These are phyloP conservation scores for Leishmania aethiopica DNA, from an alignment of 208 protist species.

Conservation along the genomic window DNA sequence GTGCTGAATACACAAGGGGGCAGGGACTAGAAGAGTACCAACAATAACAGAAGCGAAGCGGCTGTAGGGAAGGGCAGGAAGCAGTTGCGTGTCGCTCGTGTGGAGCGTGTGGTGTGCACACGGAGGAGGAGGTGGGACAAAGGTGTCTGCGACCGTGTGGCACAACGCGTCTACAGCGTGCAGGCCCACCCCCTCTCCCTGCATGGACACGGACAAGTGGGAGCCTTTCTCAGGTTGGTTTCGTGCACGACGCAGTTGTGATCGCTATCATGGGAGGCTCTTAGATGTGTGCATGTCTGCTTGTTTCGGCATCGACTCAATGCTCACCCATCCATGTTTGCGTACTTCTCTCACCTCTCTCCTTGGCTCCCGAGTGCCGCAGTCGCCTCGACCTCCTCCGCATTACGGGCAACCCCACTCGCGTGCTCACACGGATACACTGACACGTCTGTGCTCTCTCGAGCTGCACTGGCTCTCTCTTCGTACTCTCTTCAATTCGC, in stretches of 20 bases:
- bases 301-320: background rate
- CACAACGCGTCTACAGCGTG: background rate
- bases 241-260: too few relatives aligned
- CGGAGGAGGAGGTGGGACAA: background rate
- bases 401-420: background rate
- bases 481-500: background rate
- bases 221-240: too few relatives aligned
- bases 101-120: background rate
- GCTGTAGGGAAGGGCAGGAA: background rate
- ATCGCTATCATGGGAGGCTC: too few relatives aligned
- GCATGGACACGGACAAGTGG: background rate
- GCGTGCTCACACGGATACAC: background rate
- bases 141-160: background rate
- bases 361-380: background rate
- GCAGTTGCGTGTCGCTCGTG: background rate
- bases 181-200: background rate
- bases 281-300: background rate
- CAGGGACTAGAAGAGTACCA: background rate
- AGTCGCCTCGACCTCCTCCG: background rate
- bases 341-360: background rate
- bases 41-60: background rate
- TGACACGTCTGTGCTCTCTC: background rate
- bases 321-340: background rate
- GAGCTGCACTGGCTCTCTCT: background rate
- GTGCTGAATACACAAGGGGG: background rate